Evolutionary conservation across 441 rosid species (phyloP).

Genomic region (Viola pubescens): DNA sequence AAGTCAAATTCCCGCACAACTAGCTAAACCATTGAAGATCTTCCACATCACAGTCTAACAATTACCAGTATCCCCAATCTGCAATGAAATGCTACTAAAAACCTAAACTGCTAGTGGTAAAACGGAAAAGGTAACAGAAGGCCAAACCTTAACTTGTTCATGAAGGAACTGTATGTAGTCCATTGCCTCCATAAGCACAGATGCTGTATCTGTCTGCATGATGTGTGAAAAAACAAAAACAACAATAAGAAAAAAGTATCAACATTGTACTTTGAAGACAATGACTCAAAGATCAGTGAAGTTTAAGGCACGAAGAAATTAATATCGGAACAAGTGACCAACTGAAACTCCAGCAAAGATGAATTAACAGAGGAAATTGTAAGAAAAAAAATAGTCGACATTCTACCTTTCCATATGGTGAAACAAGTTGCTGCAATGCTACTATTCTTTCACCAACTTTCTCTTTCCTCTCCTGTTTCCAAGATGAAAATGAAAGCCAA

Average conservation of each 20-base stretch:
- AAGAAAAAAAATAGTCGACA: background rate
- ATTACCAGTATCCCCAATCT: too few species aligned
- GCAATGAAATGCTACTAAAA: background rate
- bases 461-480: slow-evolving; percentile 72
- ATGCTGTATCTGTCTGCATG: slow-evolving; percentile 91
- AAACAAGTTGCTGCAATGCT: slow-evolving; percentile 89
- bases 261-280: background rate
- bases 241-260: background rate
- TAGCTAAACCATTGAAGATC: too few species aligned
- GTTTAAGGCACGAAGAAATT: background rate
- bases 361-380: background rate
- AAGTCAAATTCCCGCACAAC: too few species aligned
- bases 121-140: slow-evolving; percentile 9
- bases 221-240: slow-evolving; percentile 1
- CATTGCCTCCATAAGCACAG: slow-evolving; percentile 79
- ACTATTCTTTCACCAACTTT: slow-evolving; percentile 76
- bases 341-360: background rate
- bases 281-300: background rate
- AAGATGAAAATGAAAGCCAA: slow-evolving; percentile 16
- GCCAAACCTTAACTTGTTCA: slow-evolving; percentile 86
- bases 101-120: background rate
- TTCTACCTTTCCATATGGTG: slow-evolving; percentile 90
- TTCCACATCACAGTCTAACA: too few species aligned
- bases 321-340: background rate
- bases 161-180: slow-evolving; percentile 87